phyloP scores from a whole-genome alignment of 352 stramenopile species.

The Phytophthora quininea region DNA sequence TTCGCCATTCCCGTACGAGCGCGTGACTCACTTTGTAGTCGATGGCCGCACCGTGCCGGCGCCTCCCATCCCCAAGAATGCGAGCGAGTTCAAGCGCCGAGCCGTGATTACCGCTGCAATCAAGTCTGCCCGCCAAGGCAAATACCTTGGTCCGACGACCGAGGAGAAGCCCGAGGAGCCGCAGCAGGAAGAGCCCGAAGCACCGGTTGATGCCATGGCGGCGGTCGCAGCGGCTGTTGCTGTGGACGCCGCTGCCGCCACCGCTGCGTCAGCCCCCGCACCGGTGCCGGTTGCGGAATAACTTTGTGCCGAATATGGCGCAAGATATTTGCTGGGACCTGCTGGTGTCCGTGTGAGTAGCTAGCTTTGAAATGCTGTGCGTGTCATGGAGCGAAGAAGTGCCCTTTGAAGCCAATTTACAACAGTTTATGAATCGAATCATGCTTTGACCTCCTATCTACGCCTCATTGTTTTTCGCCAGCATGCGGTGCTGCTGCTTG shows the following conservation, averaged over 20 bases:
- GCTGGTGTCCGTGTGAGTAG: slow-evolving; percentile 14
- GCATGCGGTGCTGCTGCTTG: slow-evolving; percentile 74
- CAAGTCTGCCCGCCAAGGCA: slow-evolving; percentile 53
- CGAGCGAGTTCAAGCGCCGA: slow-evolving; percentile 69
- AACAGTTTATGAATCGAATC: no score
- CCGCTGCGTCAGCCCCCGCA: slow-evolving; percentile 18
- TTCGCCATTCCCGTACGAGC: slow-evolving; percentile 79
- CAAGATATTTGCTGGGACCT: slow-evolving; percentile 3
- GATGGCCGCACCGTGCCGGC: slow-evolving; percentile 72
- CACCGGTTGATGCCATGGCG: slow-evolving; percentile 26
- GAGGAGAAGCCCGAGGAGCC: slow-evolving; percentile 22
- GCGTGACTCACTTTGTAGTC: slow-evolving; percentile 86
- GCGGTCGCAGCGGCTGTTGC: slow-evolving; percentile 29
- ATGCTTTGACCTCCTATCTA: background rate
- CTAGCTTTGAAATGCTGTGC: slow-evolving; percentile 2
- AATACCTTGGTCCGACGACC: slow-evolving; percentile 26
- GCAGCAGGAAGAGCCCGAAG: slow-evolving; percentile 16
- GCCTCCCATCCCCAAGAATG: slow-evolving; percentile 70
- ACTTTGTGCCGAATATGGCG: background rate
- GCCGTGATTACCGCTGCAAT: slow-evolving; percentile 75
- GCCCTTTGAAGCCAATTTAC: background rate
- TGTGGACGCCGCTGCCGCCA: slow-evolving; percentile 19
- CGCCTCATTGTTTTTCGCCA: slow-evolving; percentile 41
- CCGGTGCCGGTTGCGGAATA: slow-evolving; percentile 35
- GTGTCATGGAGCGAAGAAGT: background rate